Conservation (phyloP, 192 early-diverging fungal genomes). For the Obelidium mucronatum region DNA sequence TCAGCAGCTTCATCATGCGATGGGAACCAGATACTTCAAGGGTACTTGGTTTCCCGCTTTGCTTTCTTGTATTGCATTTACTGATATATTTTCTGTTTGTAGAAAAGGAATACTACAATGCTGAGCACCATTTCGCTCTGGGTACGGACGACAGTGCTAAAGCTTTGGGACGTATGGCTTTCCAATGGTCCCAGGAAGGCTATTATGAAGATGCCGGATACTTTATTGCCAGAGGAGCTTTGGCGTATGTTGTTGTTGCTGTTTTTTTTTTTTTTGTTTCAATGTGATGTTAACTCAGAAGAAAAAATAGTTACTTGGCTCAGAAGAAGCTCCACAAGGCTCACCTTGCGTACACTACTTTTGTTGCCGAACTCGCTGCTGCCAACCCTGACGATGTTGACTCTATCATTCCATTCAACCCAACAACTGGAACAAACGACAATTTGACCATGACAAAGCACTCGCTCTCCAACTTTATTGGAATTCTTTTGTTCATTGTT, state of each 20-base stretch:
- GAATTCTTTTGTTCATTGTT: constrained; percentile 70
- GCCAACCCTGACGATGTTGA: constrained; percentile 34
- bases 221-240: constrained; percentile 78
- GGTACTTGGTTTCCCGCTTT: too few relatives aligned
- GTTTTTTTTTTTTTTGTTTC: constrained; percentile 20
- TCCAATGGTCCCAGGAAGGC: constrained; percentile 74
- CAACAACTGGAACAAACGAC: constrained; percentile 15
- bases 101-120: constrained; percentile 78
- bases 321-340: constrained; percentile 57
- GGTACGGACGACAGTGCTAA: constrained; percentile 84
- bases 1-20: constrained; percentile 74
- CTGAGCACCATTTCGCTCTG: constrained; percentile 86
- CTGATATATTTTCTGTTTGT: neutral
- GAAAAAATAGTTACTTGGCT: constrained; percentile 46
- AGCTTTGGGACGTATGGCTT: constrained; percentile 75
- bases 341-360: constrained; percentile 44
- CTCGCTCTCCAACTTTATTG: constrained; percentile 67
- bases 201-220: constrained; percentile 73
- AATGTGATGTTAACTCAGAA: too few relatives aligned
- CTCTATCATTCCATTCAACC: constrained; percentile 29
- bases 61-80: constrained; percentile 41
- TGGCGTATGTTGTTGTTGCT: constrained; percentile 81
- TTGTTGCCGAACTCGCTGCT: constrained; percentile 49
- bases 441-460: constrained; percentile 41
- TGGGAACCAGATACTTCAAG: constrained; percentile 73